Base-by-base conservation (phyloP, 257 asterid genomes). In the Solanum sparsipilum region DNA sequence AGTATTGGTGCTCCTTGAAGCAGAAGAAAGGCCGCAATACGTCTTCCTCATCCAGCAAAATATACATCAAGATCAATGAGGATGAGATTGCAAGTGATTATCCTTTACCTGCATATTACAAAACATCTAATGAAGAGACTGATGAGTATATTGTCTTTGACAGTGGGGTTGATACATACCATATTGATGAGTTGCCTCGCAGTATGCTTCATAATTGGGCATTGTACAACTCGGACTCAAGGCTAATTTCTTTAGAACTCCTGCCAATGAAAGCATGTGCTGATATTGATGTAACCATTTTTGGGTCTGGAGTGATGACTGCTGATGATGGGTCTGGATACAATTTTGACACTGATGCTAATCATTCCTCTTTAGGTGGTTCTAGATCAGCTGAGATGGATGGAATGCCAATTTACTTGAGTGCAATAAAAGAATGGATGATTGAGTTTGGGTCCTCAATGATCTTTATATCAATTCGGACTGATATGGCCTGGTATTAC, bases 11-110 rank as follows among this genome's bases (percentile, higher is more conserved):
- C 52, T 91, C 96, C 65, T 90, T 94, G 98, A 96, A 94, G 92
- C 94, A 93, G 90, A 97, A 91, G 90, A 97, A 92, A 84, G 76
- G 92, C 76, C 87, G 91, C 78, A 93, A 92, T 86, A 78, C 95
- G 25, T 84, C 94, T 86, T 90, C 94, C 52, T 90, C 90, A 12
- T 93, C 96, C 0, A 89, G 90, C 90, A 94, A 96, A 88, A 94
- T 92, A 89, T 97, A 96, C 90, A 95, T 97, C 70, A 97, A 94
- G 93, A 97, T 97, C 89, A 95, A 96, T 60, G 99, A 97, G 91
- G 99, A 95, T 92, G 99, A 97, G 94, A 97, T 97, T 74, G 98
- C 98, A 86, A 94, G 90, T 91, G 99, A 96, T 89, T 97, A 97
- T 90, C 99, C 98, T 83, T 88, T 95, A 83, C 99, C 99, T 84